Evolutionary conservation across 495 filamentous ascomycete genomes (phyloP), one percentile per base, ranked within the genome.

Genomic region (Rhizodiscina lignyota): DNA sequence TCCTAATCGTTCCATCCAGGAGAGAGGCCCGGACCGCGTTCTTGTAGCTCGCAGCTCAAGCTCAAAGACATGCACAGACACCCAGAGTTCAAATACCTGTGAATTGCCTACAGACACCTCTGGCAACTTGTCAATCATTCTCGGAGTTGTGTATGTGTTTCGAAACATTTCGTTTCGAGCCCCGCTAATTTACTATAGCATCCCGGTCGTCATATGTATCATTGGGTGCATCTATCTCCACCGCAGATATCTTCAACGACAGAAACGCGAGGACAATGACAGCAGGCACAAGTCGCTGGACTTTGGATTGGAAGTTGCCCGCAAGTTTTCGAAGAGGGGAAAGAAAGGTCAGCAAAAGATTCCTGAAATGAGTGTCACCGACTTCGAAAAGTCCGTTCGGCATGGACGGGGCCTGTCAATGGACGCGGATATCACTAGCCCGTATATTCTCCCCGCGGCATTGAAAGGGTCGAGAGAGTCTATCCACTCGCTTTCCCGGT

Each of bases 231-330:
- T 87, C 36, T 78, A 70, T 44, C 64, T 97, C 21, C 84, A 93
- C 47, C 71, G 80, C 11, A 66, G 79, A 51, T 77, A 81, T 45
- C 60, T 80, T 12, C 69, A 70, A 44, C 87, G 70, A 43, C 68
- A 85, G 39, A 63, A 66, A 40, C 60, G 60, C 27, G 89, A 97
- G 61, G 89, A 97, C 54, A 64, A 66, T 21, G 72, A 80, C 40
- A 87, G 94, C 51, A 79, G 82, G 45, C 81, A 91, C 54, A 91
- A 78, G 49, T 93, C 83, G 2, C 68, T 96, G 50, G 89, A 97
- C 53, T 97, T 96, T 52, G 89, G 89, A 20, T 56, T 94, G 53
- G 81, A 62, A 8, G 64, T 62, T 13, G 41, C 52, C 24, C 27
- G 49, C 20, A 42, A 53, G 40, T 42, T 47, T 6, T 48, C 37